A percentile compares a stretch with the other conserved stretches of the same genome.
Evolutionary conservation across 164 flowering plant species (phyloP).

Genomic region (Sedum album): DNA sequence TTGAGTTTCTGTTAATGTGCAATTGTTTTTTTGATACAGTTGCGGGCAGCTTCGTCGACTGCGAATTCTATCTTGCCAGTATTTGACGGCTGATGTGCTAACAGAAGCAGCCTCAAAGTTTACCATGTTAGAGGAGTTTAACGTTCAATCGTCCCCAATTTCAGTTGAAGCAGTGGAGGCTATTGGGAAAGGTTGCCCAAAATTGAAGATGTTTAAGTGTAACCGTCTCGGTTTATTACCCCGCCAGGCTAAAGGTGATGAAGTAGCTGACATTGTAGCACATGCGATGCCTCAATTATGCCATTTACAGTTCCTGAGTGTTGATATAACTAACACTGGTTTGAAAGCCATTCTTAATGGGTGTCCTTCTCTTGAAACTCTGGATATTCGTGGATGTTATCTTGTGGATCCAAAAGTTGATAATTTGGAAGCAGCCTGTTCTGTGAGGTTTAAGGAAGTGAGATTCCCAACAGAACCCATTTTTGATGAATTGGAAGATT

Average conservation of each 20-base stretch:
- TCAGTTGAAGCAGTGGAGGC: conserved; percentile 21
- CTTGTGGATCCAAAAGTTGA: conserved; percentile 16
- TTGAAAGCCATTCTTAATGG: conserved; percentile 25
- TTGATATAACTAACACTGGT: conserved; percentile 20
- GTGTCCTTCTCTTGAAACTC: conserved; percentile 25
- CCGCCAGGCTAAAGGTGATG: conserved; percentile 7
- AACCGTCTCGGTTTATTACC: background rate
- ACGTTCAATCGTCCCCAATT: conserved; percentile 22
- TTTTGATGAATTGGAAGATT: background rate
- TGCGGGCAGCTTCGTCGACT: conserved; percentile 30
- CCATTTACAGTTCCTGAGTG: conserved; percentile 18
- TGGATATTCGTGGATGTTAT: conserved; percentile 23
- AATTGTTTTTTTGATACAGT: conserved; percentile 17
- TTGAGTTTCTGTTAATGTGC: too few relatives aligned
- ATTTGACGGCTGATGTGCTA: conserved; percentile 25
- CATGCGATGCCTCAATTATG: conserved; percentile 19
- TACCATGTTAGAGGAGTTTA: conserved; percentile 48
- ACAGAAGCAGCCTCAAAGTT: conserved; percentile 23
- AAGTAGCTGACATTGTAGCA: conserved; percentile 22
- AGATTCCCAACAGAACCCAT: conserved; percentile 13
- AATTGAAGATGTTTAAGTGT: conserved; percentile 15
- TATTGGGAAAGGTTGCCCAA: conserved; percentile 28
- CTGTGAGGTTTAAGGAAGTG: conserved; percentile 14
- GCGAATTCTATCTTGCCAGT: conserved; percentile 25
- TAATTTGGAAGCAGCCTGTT: conserved; percentile 13